phyloP scores from a whole-genome alignment of 1,284 basidiomycete species.

The Bothia castanella region DNA sequence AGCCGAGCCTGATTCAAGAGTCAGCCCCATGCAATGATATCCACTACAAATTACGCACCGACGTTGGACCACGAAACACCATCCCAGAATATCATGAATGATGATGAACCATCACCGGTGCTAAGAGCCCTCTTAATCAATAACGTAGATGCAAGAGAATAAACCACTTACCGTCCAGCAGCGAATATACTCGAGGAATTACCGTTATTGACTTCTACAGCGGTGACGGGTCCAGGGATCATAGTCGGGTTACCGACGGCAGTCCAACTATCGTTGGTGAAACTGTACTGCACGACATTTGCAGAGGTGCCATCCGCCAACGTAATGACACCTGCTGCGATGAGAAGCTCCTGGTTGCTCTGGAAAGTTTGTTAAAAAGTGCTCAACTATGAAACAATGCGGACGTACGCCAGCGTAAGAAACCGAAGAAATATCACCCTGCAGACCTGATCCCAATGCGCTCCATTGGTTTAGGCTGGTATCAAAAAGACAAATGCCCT shows the following conservation, averaged over 20 bases:
- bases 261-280: slow-evolving; percentile 72
- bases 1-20: slow-evolving; percentile 44
- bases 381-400: background rate
- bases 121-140: slow-evolving; percentile 31
- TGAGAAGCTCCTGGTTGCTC: slow-evolving; percentile 60
- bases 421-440: slow-evolving; percentile 78
- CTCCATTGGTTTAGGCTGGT: slow-evolving; percentile 71
- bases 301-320: slow-evolving; percentile 55
- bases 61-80: slow-evolving; percentile 70
- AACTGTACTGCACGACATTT: slow-evolving; percentile 70
- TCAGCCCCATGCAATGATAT: background rate
- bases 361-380: slow-evolving; percentile 27
- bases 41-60: slow-evolving; percentile 39
- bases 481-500: slow-evolving; percentile 79
- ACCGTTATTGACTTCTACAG: slow-evolving; percentile 79
- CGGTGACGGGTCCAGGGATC: slow-evolving; percentile 87
- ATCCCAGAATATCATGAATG: slow-evolving; percentile 83
- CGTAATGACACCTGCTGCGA: slow-evolving; percentile 74
- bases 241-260: slow-evolving; percentile 60
- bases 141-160: background rate
- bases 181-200: slow-evolving; percentile 86
- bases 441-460: slow-evolving; percentile 74
- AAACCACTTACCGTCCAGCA: slow-evolving; percentile 66
- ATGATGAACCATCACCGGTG: slow-evolving; percentile 51
- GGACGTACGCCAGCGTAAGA: slow-evolving; percentile 75